Conservation (phyloP, 306 rosid genomes). For the Vigna nakashimae region DNA sequence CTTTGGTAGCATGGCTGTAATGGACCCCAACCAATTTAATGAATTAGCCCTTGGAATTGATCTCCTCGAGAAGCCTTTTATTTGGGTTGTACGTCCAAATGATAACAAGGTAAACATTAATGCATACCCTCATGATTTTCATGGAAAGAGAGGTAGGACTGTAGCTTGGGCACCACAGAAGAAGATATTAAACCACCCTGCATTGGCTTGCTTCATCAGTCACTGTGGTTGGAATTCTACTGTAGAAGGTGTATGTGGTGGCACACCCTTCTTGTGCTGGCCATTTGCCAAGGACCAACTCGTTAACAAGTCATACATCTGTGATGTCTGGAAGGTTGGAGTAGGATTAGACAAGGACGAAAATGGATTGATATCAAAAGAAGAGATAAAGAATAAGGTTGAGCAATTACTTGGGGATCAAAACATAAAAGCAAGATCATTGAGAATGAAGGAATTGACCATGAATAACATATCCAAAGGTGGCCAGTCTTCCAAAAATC, state of each 20-base stretch:
- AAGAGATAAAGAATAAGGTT: slow-evolving; percentile 55
- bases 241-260: slow-evolving; percentile 46
- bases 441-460: slow-evolving; percentile 41
- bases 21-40: slow-evolving; percentile 47
- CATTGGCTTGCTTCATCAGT: slow-evolving; percentile 58
- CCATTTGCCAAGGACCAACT: slow-evolving; percentile 48
- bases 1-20: slow-evolving; percentile 43
- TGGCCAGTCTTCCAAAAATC: slow-evolving; percentile 35
- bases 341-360: slow-evolving; percentile 48
- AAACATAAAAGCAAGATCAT: slow-evolving; percentile 41
- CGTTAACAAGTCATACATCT: slow-evolving; percentile 39
- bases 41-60: slow-evolving; percentile 51
- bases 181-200: slow-evolving; percentile 52
- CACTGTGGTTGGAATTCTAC: slow-evolving; percentile 71
- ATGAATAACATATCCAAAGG: slow-evolving; percentile 27
- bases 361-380: slow-evolving; percentile 42
- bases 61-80: slow-evolving; percentile 44
- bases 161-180: slow-evolving; percentile 54
- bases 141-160: slow-evolving; percentile 41
- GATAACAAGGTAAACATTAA: slow-evolving; percentile 4
- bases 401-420: slow-evolving; percentile 47
- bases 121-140: slow-evolving; percentile 40
- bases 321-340: slow-evolving; percentile 53
- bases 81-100: slow-evolving; percentile 56
- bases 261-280: slow-evolving; percentile 52